A percentile compares a stretch with the other conserved stretches of the same genome.
Conservation (phyloP, 306 rosid species). For the Begonia fuchsioides region DNA sequence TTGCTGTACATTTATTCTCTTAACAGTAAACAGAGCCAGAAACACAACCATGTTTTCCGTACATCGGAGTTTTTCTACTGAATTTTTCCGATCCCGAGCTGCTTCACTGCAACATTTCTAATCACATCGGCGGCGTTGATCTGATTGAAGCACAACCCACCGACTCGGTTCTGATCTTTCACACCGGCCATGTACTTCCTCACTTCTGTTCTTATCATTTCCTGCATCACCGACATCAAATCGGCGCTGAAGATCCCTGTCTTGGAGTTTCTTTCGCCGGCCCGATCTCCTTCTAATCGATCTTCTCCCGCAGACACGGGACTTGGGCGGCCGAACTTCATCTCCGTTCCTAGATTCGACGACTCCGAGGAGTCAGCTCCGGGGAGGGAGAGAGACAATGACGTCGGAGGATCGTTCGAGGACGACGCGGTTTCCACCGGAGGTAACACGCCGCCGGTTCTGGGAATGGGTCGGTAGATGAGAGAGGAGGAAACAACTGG, state of each 20-base stretch:
- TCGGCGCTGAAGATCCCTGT: conserved; percentile 29
- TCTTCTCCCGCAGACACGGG: neutral
- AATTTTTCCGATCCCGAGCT: conserved; percentile 52
- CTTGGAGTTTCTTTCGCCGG: conserved; percentile 3
- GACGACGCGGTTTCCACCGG: too few species aligned
- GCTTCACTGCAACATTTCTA: conserved; percentile 40
- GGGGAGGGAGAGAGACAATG: too few species aligned
- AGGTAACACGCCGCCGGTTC: too few species aligned
- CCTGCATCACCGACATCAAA: conserved; percentile 71
- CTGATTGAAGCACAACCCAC: conserved; percentile 30
- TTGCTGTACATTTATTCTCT: too few species aligned
- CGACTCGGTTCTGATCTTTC: conserved; percentile 20
- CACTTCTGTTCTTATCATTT: conserved; percentile 82
- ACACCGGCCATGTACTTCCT: conserved; percentile 65
- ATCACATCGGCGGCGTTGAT: conserved; percentile 20
- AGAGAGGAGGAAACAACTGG: too few species aligned
- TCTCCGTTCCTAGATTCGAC: too few species aligned
- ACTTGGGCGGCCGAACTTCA: too few species aligned
- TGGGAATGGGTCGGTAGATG: too few species aligned
- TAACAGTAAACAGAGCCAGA: too few species aligned
- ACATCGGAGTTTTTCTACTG: conserved; percentile 17
- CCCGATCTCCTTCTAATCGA: neutral
- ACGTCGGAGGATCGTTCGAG: too few species aligned
- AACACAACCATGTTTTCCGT: too few species aligned
- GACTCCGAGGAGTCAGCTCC: too few species aligned